Conservation (phyloP, 352 stramenopile species). For the Globisporangium spinosum region DNA sequence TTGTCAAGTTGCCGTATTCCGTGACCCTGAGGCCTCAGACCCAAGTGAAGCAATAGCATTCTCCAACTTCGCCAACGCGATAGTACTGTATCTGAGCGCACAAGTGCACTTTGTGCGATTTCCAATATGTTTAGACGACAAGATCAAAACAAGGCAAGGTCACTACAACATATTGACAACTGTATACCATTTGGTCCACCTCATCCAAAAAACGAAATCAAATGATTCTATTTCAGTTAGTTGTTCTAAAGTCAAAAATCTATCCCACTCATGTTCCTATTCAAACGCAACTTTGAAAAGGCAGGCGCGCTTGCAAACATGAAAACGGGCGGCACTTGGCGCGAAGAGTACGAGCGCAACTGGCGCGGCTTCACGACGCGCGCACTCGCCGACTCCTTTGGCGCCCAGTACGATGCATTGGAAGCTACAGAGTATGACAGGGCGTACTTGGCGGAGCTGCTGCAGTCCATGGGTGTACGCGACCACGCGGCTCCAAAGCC, state of each 20-base stretch:
- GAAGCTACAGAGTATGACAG: constrained; percentile 33
- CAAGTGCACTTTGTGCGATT: too few species aligned
- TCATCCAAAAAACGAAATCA: too few species aligned
- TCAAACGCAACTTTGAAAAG: constrained; percentile 24
- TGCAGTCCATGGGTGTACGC: constrained; percentile 23
- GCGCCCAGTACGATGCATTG: constrained; percentile 18
- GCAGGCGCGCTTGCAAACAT: background rate
- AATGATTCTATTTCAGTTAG: background rate
- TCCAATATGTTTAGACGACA: too few species aligned
- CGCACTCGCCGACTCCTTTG: constrained; percentile 39
- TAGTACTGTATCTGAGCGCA: too few species aligned
- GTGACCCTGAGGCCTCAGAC: too few species aligned
- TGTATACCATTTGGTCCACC: too few species aligned
- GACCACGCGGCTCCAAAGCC: constrained; percentile 11
- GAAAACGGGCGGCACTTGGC: constrained; percentile 38
- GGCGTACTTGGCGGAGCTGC: constrained; percentile 34
- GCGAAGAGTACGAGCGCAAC: constrained; percentile 60
- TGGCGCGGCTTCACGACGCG: constrained; percentile 43
- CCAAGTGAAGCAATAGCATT: too few species aligned
- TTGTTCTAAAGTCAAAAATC: background rate
- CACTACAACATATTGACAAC: too few species aligned
- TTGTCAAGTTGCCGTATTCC: too few species aligned
- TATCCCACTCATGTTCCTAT: background rate
- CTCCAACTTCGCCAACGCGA: too few species aligned
- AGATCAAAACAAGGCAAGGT: too few species aligned